A percentile compares a stretch with the other conserved stretches of the same genome.
These are phyloP conservation scores for Pythium monospermum DNA, from an alignment of 352 stramenopile species.

Conservation along the genomic window DNA sequence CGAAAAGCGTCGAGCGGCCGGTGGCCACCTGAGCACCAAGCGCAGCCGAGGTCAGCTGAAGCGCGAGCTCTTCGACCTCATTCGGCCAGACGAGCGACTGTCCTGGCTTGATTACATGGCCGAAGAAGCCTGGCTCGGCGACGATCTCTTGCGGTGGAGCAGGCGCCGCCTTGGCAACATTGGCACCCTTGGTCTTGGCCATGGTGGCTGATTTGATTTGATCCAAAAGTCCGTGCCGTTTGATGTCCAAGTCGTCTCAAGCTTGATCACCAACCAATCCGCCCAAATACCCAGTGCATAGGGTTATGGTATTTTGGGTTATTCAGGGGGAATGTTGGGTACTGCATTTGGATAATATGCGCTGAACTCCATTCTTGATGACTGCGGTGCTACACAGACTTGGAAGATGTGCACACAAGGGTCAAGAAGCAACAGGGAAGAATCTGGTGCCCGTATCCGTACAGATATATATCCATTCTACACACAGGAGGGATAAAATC, in stretches of 20 bases:
- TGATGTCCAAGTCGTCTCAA: slow-evolving; percentile 9
- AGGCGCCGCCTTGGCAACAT: background rate
- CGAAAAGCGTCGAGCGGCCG: slow-evolving; percentile 71
- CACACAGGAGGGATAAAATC: too few species aligned
- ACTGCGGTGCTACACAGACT: too few species aligned
- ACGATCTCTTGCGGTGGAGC: slow-evolving; percentile 29
- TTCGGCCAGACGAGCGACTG: slow-evolving; percentile 66
- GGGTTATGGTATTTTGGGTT: slow-evolving; percentile 12
- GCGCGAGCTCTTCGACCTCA: slow-evolving; percentile 64
- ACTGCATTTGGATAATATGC: slow-evolving; percentile 12
- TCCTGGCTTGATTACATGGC: slow-evolving; percentile 58
- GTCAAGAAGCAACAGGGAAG: too few species aligned
- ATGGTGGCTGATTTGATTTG: slow-evolving; percentile 9
- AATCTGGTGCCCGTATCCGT: too few species aligned
- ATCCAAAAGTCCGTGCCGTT: slow-evolving; percentile 14
- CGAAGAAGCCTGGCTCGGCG: slow-evolving; percentile 74
- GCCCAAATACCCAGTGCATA: slow-evolving; percentile 2
- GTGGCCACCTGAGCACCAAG: slow-evolving; percentile 43
- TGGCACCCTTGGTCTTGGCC: slow-evolving; percentile 23
- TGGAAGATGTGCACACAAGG: too few species aligned
- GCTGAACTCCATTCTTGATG: too few species aligned
- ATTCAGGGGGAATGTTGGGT: background rate
- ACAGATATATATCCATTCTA: too few species aligned
- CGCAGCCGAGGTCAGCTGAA: slow-evolving; percentile 75
- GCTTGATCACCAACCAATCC: slow-evolving; percentile 18